Evolutionary conservation across 129 eudicot genomes (phyloP).

Genomic region (Logfia minima): DNA sequence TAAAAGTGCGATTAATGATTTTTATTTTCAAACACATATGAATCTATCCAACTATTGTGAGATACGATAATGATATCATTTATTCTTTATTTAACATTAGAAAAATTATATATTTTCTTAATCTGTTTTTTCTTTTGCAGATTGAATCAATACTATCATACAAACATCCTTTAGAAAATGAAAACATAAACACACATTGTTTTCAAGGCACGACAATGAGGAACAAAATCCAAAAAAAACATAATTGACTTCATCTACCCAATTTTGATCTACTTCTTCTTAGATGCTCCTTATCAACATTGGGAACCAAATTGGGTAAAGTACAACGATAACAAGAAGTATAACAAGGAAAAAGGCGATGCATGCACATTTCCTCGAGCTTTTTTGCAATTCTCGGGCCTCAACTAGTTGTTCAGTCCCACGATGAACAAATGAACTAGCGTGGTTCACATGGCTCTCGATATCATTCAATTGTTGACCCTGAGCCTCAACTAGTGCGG

Average conservation of each 20-base stretch:
- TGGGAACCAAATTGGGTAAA: constrained; percentile 67
- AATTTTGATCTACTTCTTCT: not conserved
- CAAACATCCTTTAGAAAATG: constrained; percentile 8
- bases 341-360: constrained; percentile 57
- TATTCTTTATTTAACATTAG: not conserved
- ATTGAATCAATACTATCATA: constrained; percentile 15
- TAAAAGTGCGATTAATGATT: no score
- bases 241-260: constrained; percentile 24
- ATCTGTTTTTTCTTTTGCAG: not conserved
- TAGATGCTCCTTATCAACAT: constrained; percentile 22
- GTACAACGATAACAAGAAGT: constrained; percentile 30
- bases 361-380: constrained; percentile 64
- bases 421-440: constrained; percentile 86
- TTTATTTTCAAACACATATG: no score
- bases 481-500: constrained; percentile 89
- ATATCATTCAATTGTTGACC: constrained; percentile 89
- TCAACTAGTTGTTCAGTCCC: constrained; percentile 75
- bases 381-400: constrained; percentile 68
- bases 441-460: constrained; percentile 80
- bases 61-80: not conserved
- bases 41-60: not conserved
- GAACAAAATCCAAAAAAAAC: constrained; percentile 22
- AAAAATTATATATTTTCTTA: not conserved
- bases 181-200: constrained; percentile 6
- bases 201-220: constrained; percentile 23